Percentiles rank a stretch among this genome's conserved stretches.
Evolutionary conservation across 2,329 filamentous ascomycete species (phyloP).

Genomic region (Fusarium succisae): DNA sequence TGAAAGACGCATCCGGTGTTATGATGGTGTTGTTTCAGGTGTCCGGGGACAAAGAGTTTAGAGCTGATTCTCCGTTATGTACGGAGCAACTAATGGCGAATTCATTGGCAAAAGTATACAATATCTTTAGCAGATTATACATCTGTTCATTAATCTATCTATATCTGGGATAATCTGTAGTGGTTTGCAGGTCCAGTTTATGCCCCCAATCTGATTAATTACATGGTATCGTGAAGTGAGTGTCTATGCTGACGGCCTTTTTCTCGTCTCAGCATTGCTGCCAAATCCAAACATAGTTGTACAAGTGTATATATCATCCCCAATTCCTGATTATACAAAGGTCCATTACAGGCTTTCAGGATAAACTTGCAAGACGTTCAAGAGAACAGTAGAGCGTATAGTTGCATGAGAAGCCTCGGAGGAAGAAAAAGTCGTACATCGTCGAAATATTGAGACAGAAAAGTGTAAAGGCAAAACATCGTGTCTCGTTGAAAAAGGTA

Average conservation of each 20-base stretch:
- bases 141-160: conserved; percentile 40
- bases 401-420: neutral
- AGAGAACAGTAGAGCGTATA: neutral
- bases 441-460: conserved; percentile 26
- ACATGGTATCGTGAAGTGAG: conserved; percentile 42
- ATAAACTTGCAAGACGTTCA: neutral
- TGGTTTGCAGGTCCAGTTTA: conserved; percentile 10
- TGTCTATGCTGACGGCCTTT: conserved; percentile 32
- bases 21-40: conserved; percentile 7
- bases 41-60: neutral
- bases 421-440: conserved; percentile 18
- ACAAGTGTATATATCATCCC: conserved; percentile 30
- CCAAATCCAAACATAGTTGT: conserved; percentile 37
- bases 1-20: neutral
- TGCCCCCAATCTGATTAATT: conserved; percentile 25
- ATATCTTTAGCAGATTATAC: conserved; percentile 15
- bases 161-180: conserved; percentile 17
- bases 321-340: conserved; percentile 27
- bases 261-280: conserved; percentile 25
- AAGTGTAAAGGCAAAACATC: conserved; percentile 30
- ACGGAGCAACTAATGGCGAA: neutral
- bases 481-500: conserved; percentile 33
- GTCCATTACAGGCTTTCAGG: neutral
- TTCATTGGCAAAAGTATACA: neutral
- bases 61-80: neutral